These are phyloP conservation scores for Rubroshorea leprosula DNA, from an alignment of 345 rosid species.

Conservation along the genomic window DNA sequence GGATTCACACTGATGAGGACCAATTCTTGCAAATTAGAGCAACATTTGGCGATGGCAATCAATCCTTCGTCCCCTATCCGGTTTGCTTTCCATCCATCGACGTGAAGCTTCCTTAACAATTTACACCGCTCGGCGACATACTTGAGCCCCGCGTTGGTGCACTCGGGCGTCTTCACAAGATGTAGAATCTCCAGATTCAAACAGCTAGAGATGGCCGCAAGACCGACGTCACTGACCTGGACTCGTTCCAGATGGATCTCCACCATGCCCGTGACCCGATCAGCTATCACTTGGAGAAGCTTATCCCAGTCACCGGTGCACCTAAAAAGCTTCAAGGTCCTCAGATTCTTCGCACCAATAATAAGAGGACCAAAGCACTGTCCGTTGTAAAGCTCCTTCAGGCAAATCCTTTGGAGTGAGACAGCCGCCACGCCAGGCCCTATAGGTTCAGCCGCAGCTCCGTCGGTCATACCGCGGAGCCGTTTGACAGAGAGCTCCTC, in stretches of 20 bases:
- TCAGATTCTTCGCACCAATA: conserved; percentile 53
- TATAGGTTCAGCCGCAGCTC: conserved; percentile 48
- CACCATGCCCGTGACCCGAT: conserved; percentile 35
- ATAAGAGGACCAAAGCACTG: conserved; percentile 70
- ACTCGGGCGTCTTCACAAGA: conserved; percentile 63
- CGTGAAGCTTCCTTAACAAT: conserved; percentile 61
- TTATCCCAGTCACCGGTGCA: conserved; percentile 86
- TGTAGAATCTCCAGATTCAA: conserved; percentile 59
- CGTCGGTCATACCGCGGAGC: conserved; percentile 58
- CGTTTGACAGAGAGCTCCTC: conserved; percentile 81
- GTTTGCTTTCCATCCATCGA: conserved; percentile 69
- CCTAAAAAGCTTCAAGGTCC: conserved; percentile 62
- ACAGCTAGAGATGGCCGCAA: conserved; percentile 48
- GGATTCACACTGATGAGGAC: conserved; percentile 69
- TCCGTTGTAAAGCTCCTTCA: conserved; percentile 70
- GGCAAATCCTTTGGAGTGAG: conserved; percentile 55
- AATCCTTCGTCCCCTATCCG: conserved; percentile 71
- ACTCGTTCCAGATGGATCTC: conserved; percentile 73
- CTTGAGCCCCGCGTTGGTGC: conserved; percentile 51
- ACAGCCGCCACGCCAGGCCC: conserved; percentile 54
- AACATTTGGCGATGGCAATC: conserved; percentile 44
- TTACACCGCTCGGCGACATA: conserved; percentile 52
- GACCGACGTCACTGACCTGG: conserved; percentile 59
- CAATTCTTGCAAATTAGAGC: conserved; percentile 62
- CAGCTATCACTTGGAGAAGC: conserved; percentile 38